These are phyloP conservation scores for Ceratocystis lukuohia DNA, from an alignment of 2,329 filamentous ascomycete genomes.

Conservation along the genomic window DNA sequence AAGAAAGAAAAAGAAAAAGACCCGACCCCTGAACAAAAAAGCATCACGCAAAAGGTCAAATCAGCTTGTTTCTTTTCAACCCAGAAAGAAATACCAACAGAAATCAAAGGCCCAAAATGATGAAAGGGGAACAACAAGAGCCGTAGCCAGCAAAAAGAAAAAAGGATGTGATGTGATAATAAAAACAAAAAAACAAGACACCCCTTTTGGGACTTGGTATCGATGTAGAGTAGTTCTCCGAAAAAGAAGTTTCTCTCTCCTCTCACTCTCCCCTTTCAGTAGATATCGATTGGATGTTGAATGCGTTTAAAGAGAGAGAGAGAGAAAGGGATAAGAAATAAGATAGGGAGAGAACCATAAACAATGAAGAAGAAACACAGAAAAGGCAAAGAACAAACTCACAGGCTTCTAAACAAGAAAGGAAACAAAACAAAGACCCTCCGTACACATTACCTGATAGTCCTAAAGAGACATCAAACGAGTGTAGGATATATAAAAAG, in stretches of 20 bases:
- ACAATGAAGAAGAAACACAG: neutral
- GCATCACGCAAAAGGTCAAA: neutral
- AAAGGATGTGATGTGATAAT: neutral
- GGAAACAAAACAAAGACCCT: neutral
- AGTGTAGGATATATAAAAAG: constrained; percentile 1
- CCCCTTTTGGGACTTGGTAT: neutral
- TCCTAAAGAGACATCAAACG: neutral
- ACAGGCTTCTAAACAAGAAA: neutral
- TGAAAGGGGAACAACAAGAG: constrained; percentile 7
- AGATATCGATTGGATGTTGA: neutral
- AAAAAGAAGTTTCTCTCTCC: neutral
- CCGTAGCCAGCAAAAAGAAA: neutral
- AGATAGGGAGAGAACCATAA: neutral
- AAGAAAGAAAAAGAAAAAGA: neutral
- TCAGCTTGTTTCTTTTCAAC: neutral
- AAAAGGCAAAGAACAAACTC: neutral
- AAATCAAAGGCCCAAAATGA: constrained; percentile 8
- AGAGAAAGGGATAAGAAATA: neutral
- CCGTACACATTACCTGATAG: neutral
- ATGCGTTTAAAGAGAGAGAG: too few species aligned
- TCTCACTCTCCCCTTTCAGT: neutral
- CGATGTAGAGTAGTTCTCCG: neutral
- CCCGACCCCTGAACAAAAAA: neutral
- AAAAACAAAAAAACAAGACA: neutral
- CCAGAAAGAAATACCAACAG: neutral